Evolutionary conservation across 257 asterid genomes (phyloP).

Genomic region (Hygrophila difformis): DNA sequence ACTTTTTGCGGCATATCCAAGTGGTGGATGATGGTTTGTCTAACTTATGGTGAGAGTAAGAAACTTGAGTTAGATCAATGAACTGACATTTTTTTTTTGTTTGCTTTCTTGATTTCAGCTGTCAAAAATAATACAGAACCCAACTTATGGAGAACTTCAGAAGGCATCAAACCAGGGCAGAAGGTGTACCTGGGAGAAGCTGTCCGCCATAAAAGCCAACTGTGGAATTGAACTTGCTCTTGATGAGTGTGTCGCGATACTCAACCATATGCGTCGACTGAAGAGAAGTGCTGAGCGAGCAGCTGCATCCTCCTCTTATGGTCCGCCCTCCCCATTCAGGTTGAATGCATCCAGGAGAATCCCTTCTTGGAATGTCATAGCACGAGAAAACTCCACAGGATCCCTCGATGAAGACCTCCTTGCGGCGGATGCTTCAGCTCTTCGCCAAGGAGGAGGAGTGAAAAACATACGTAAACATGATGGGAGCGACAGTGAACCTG

Average conservation of each 20-base stretch:
- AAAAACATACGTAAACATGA: slow-evolving; percentile 32
- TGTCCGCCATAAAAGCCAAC: slow-evolving; percentile 84
- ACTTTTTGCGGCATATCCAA: too few species aligned
- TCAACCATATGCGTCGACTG: slow-evolving; percentile 87
- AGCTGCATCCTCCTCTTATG: slow-evolving; percentile 63
- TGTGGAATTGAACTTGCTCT: slow-evolving; percentile 94
- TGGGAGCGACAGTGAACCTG: slow-evolving; percentile 87
- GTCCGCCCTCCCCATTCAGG: slow-evolving; percentile 31
- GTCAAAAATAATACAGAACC: slow-evolving; percentile 80
- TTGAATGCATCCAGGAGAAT: slow-evolving; percentile 71
- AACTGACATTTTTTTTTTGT: too few species aligned
- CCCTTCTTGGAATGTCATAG: slow-evolving; percentile 90
- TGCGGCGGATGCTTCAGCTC: slow-evolving; percentile 26
- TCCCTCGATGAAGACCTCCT: slow-evolving; percentile 77
- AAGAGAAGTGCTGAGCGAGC: slow-evolving; percentile 85
- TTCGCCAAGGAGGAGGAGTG: not conserved
- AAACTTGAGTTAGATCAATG: too few species aligned
- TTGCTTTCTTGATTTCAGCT: slow-evolving; percentile 52
- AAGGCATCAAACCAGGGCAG: slow-evolving; percentile 91
- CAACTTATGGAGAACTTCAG: slow-evolving; percentile 68
- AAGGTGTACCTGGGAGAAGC: slow-evolving; percentile 96
- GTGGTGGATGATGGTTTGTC: too few species aligned
- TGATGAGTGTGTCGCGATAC: slow-evolving; percentile 77
- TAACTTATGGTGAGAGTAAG: too few species aligned
- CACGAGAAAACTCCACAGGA: slow-evolving; percentile 83